Evolutionary conservation across 331 rosid species (phyloP), one percentile per base, ranked within the genome.

Genomic region (Quercus phellos): DNA sequence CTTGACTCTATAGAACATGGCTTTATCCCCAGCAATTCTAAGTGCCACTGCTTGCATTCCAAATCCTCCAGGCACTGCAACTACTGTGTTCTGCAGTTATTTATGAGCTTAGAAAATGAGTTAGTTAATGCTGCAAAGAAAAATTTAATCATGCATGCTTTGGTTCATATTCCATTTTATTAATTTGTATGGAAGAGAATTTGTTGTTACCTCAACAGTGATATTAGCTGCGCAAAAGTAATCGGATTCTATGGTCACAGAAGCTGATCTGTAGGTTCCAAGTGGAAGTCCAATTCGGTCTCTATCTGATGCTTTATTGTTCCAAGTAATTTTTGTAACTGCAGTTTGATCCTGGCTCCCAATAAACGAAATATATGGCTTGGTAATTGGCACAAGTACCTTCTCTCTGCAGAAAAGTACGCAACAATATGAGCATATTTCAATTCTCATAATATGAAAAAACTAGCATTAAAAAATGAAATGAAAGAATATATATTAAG

Each of bases 11-110:
- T 88, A 94, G 75, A 95, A 92, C 93, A 95, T 74, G 10, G 98
- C 98, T 84, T 84, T 95, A 9, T 88, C 77, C 38, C 99, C 94
- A 34, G 90, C 72, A 56, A 92, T 83, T 73, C 97, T 91, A 42
- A 95, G 58, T 5, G 99, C 99, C 35, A 95, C 99, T 79, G 87
- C 99, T 83, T 95, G 99, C 91, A 85, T 92, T 73, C 98, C 96
- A 55, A 26, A 74, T 56, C 86, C 91, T 74, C 95, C 89, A 16
- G 94, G 84, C 17, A 59, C 73, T n/a, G 97, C 85, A 46, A 81
- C 89, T 66, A 90, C 91, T 18, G 98, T 76, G 80, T 94, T 94
- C 99, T 94, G 82, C 78, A 80, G 27, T 21, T 63, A 75, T 29
- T 34, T 13, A 74, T 58, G 26, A 5, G 2, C 46, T 66, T 43